Percentiles rank a stretch among this genome's conserved stretches.
Evolutionary conservation across 1,284 basidiomycete species (phyloP).

Genomic region (Trichosporon coremiiforme): DNA sequence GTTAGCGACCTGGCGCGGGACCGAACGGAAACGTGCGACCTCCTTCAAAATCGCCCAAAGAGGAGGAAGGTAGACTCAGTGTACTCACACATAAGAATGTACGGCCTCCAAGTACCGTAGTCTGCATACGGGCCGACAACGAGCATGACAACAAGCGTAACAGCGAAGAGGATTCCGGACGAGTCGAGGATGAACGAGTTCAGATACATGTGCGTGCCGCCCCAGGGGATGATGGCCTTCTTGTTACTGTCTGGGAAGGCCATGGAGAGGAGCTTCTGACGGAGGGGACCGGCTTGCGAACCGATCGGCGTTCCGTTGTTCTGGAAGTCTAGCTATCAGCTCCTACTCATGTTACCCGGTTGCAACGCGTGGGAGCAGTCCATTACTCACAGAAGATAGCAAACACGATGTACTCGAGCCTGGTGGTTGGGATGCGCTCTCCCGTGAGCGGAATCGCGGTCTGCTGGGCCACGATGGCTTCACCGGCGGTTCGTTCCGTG

Average conservation of each 20-base stretch:
- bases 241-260: slow-evolving; percentile 19
- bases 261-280: slow-evolving; percentile 18
- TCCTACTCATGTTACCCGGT: too few species aligned
- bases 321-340: slow-evolving; percentile 17
- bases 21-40: too few species aligned
- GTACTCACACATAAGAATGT: slow-evolving; percentile 30
- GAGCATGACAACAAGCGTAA: slow-evolving; percentile 29
- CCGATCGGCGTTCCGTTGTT: slow-evolving; percentile 23
- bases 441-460: slow-evolving; percentile 27
- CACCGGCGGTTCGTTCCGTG: slow-evolving; percentile 19
- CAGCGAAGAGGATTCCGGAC: slow-evolving; percentile 34
- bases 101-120: slow-evolving; percentile 34
- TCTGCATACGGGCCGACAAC: slow-evolving; percentile 32
- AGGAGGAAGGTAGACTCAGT: too few species aligned
- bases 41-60: too few species aligned
- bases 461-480: slow-evolving; percentile 29
- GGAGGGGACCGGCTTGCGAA: slow-evolving; percentile 16
- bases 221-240: slow-evolving; percentile 23
- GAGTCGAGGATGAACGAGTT: slow-evolving; percentile 33
- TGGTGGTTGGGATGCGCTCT: slow-evolving; percentile 25
- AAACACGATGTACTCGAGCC: slow-evolving; percentile 28
- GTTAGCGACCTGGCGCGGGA: too few species aligned
- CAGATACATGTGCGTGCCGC: slow-evolving; percentile 20
- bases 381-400: slow-evolving; percentile 23
- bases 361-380: too few species aligned